These are phyloP conservation scores for Paramecium pentaurelia DNA, from an alignment of 73 alveolate species.

Conservation along the genomic window DNA sequence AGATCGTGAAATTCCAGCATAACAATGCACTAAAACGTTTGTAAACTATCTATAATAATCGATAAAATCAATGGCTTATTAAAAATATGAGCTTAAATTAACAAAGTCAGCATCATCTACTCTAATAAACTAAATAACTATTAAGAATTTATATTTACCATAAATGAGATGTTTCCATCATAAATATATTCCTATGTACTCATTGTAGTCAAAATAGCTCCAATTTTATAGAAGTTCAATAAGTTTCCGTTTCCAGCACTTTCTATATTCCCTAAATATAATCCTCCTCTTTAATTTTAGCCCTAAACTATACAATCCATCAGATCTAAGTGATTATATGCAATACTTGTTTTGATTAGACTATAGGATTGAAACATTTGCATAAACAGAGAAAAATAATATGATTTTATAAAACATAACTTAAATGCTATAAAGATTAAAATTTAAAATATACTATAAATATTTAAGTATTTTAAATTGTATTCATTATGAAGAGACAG, in stretches of 20 bases:
- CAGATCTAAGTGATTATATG: neutral
- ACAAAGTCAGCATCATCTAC: slow-evolving; percentile 60
- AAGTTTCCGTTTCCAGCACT: slow-evolving; percentile 51
- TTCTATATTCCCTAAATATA: slow-evolving; percentile 57
- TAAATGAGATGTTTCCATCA: slow-evolving; percentile 22
- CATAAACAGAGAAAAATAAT: neutral
- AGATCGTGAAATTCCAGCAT: slow-evolving; percentile 74
- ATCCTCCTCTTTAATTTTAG: slow-evolving; percentile 19
- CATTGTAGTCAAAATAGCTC: slow-evolving; percentile 45
- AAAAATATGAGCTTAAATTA: slow-evolving; percentile 47
- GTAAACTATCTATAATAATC: neutral
- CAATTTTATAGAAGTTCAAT: neutral
- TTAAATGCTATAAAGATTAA: neutral
- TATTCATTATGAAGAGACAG: too few species aligned
- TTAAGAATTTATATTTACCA: neutral
- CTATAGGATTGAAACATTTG: neutral
- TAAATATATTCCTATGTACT: slow-evolving; percentile 7
- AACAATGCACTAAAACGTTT: slow-evolving; percentile 74
- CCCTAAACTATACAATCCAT: slow-evolving; percentile 53
- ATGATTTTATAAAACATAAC: neutral
- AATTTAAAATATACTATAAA: too few species aligned
- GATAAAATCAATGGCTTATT: slow-evolving; percentile 22
- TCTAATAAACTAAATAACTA: neutral
- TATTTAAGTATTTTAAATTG: too few species aligned
- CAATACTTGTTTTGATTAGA: neutral